Conservation (phyloP, 495 filamentous ascomycete species). For the Diplogelasinospora grovesii region DNA sequence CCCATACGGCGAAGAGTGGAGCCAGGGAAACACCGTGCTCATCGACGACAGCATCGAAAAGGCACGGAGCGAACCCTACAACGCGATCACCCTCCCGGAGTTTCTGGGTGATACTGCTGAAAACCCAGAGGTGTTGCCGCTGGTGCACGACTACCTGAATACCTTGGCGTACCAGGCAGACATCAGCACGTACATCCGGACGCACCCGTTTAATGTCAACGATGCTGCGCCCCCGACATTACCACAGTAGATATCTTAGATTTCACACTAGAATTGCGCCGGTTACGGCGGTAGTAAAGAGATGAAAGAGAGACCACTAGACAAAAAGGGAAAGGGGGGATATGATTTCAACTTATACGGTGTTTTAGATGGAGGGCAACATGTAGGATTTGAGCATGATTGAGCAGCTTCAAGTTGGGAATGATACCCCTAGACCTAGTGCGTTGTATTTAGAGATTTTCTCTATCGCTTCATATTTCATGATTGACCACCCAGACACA, state of each 20-base stretch:
- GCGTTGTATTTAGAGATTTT: too few species aligned
- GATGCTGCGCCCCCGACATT: background rate
- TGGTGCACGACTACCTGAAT: constrained; percentile 46
- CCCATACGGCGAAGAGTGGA: constrained; percentile 45
- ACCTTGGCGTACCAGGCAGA: constrained; percentile 33
- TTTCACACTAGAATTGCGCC: too few species aligned
- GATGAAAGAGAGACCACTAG: too few species aligned
- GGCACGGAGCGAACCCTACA: constrained; percentile 74
- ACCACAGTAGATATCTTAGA: too few species aligned
- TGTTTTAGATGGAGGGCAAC: too few species aligned
- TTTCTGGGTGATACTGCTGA: constrained; percentile 48
- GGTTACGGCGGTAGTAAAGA: too few species aligned
- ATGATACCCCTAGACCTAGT: too few species aligned
- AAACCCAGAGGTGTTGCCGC: constrained; percentile 29
- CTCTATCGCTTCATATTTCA: constrained; percentile 10
- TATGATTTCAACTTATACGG: too few species aligned
- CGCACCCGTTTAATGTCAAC: constrained; percentile 25
- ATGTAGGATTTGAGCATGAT: too few species aligned
- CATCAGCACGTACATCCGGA: constrained; percentile 40
- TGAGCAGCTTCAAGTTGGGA: too few species aligned
- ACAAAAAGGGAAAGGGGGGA: too few species aligned
- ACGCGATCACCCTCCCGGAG: constrained; percentile 73
- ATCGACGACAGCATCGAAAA: constrained; percentile 81
- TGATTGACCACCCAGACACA: too few species aligned
- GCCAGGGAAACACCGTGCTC: constrained; percentile 80